Evolutionary conservation across 1,139 yeast species (phyloP).

Genomic region (Geotrichum aggregatum): DNA sequence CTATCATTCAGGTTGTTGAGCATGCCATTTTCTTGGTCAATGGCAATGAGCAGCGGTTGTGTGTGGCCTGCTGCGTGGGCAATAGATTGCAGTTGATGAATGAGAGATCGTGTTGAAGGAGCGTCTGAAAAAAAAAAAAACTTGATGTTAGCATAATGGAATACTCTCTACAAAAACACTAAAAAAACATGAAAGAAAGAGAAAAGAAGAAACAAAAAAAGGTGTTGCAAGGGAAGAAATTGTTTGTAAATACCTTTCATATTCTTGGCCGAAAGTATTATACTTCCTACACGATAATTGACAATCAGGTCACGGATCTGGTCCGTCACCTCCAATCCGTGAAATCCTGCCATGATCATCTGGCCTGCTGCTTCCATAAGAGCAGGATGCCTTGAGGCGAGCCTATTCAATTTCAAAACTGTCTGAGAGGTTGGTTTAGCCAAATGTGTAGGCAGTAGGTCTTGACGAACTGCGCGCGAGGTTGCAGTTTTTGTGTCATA

Average conservation of each 20-base stretch:
- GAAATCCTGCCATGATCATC: slow-evolving; percentile 59
- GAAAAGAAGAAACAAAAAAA: slow-evolving; percentile 1
- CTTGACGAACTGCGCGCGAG: too few relatives aligned
- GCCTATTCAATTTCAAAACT: background rate
- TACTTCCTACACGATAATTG: slow-evolving; percentile 52
- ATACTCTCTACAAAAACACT: too few relatives aligned
- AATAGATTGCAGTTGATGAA: slow-evolving; percentile 52
- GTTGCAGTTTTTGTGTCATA: too few relatives aligned
- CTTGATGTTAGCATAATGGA: too few relatives aligned
- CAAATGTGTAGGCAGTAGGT: background rate
- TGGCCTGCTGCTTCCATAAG: slow-evolving; percentile 45
- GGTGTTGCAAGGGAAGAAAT: background rate
- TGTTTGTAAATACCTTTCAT: slow-evolving; percentile 35
- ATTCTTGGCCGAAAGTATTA: slow-evolving; percentile 55
- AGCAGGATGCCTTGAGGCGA: slow-evolving; percentile 18
- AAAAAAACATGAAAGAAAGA: background rate
- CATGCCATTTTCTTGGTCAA: slow-evolving; percentile 50
- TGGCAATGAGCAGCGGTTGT: slow-evolving; percentile 47
- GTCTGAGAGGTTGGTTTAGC: too few relatives aligned
- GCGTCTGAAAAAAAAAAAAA: slow-evolving; percentile 45
- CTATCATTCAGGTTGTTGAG: slow-evolving; percentile 55
- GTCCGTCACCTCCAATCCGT: slow-evolving; percentile 55
- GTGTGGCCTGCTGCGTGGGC: slow-evolving; percentile 53
- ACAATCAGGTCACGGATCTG: slow-evolving; percentile 55
- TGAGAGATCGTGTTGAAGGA: slow-evolving; percentile 49